These are phyloP conservation scores for Rhytidiadelphus loreus DNA, from an alignment of 225 moss, liverwort and hornwort genomes.

Conservation along the genomic window DNA sequence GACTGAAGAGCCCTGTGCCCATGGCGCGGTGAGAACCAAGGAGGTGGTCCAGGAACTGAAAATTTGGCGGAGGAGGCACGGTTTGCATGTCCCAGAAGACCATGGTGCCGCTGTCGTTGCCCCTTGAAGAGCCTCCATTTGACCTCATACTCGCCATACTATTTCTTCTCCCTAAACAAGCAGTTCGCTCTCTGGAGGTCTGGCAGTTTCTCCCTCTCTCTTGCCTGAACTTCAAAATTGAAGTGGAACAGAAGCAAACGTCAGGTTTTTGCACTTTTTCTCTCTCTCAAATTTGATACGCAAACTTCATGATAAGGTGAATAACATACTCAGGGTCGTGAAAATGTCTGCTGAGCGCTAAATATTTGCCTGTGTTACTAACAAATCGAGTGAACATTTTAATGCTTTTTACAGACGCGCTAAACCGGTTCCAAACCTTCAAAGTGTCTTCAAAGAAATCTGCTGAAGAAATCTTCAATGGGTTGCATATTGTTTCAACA, in stretches of 20 bases:
- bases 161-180: neutral
- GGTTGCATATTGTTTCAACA: neutral
- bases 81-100: conserved; percentile 35
- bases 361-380: neutral
- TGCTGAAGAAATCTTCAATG: neutral
- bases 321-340: neutral
- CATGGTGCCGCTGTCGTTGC: neutral
- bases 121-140: neutral
- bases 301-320: neutral
- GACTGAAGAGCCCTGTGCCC: conserved; percentile 22
- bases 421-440: neutral
- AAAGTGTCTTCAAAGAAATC: neutral
- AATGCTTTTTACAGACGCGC: neutral
- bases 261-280: neutral
- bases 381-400: neutral
- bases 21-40: conserved; percentile 5
- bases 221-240: neutral
- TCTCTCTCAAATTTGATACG: neutral
- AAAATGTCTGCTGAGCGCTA: neutral
- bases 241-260: neutral
- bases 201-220: neutral
- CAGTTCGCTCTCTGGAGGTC: neutral
- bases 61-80: conserved; percentile 9
- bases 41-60: conserved; percentile 11
- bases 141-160: neutral